phyloP scores from a whole-genome alignment of 2,329 filamentous ascomycete species.

The Fragosphaeria purpurea region DNA sequence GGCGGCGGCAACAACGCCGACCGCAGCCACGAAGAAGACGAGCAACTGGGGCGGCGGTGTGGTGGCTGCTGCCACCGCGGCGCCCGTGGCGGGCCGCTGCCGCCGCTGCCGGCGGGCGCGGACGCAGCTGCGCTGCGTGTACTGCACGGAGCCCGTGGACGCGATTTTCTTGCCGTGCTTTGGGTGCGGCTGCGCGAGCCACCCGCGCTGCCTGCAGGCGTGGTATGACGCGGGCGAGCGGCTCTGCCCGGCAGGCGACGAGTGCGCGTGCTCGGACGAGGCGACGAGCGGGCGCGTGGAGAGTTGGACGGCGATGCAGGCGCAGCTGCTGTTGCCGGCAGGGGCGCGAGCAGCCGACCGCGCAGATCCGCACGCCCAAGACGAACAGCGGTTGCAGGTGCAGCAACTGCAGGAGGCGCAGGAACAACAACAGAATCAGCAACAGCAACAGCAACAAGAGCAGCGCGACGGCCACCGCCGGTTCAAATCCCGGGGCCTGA shows the following conservation, averaged over 20 bases:
- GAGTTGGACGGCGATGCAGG: constrained; percentile 48
- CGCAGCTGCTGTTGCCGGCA: constrained; percentile 19
- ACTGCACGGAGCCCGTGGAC: constrained; percentile 51
- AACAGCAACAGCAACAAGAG: not conserved
- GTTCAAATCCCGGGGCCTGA: constrained; percentile 6
- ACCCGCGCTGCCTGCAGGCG: constrained; percentile 48
- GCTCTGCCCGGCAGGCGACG: constrained; percentile 53
- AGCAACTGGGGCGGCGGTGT: constrained; percentile 31
- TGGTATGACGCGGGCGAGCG: constrained; percentile 49
- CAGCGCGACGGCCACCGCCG: not conserved
- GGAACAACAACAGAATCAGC: not conserved
- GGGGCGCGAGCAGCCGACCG: too few relatives aligned
- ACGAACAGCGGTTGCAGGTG: too few relatives aligned
- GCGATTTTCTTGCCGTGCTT: constrained; percentile 52
- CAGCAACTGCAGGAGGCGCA: too few relatives aligned
- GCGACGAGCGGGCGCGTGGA: constrained; percentile 48
- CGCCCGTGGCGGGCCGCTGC: constrained; percentile 30
- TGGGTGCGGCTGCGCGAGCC: constrained; percentile 51
- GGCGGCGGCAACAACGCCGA: constrained; percentile 27
- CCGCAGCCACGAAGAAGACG: constrained; percentile 12
- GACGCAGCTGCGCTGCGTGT: constrained; percentile 50
- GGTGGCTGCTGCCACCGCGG: constrained; percentile 36
- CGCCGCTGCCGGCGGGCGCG: constrained; percentile 45
- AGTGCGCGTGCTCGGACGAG: constrained; percentile 51
- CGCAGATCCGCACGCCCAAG: too few relatives aligned